Conservation (phyloP, 805 yeast genomes). For the Kodamaea kaohsiungensis region DNA sequence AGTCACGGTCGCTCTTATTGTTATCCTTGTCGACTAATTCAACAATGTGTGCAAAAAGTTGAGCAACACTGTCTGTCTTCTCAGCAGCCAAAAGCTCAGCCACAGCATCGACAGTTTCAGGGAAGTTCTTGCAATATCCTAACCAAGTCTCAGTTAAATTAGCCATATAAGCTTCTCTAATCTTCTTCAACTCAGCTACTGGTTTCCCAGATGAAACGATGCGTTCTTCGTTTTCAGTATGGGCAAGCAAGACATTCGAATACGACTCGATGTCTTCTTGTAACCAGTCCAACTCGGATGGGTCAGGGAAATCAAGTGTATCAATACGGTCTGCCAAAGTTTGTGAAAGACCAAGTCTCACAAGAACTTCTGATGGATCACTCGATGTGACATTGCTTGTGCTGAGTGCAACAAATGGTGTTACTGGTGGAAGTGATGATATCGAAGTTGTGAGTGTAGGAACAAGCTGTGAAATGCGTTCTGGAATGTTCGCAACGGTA, state of each 20-base stretch:
- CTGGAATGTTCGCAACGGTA: neutral
- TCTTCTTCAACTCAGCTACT: neutral
- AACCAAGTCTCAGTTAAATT: conserved; percentile 3
- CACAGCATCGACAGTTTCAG: conserved; percentile 20
- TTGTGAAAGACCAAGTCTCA: neutral
- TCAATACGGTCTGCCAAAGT: conserved; percentile 3
- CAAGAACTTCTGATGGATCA: conserved; percentile 3
- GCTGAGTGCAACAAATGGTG: neutral
- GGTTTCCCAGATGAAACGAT: neutral
- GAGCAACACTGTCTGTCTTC: neutral
- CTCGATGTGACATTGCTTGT: conserved; percentile 20
- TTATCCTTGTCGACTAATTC: conserved; percentile 12
- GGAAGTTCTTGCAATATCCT: conserved; percentile 14
- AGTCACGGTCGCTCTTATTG: conserved; percentile 8
- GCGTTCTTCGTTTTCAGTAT: neutral
- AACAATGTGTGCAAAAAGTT: conserved; percentile 14
- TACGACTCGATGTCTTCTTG: neutral
- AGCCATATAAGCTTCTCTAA: neutral
- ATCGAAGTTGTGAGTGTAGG: conserved; percentile 2
- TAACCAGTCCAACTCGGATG: neutral
- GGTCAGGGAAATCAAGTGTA: conserved; percentile 3
- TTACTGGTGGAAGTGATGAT: neutral
- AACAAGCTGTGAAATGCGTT: conserved; percentile 2
- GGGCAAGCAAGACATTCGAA: neutral
- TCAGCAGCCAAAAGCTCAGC: conserved; percentile 19